A percentile compares a stretch with the other conserved stretches of the same genome.
These are phyloP conservation scores for Plasmodium gonderi DNA, from an alignment of 169 alveolate genomes.

Conservation along the genomic window DNA sequence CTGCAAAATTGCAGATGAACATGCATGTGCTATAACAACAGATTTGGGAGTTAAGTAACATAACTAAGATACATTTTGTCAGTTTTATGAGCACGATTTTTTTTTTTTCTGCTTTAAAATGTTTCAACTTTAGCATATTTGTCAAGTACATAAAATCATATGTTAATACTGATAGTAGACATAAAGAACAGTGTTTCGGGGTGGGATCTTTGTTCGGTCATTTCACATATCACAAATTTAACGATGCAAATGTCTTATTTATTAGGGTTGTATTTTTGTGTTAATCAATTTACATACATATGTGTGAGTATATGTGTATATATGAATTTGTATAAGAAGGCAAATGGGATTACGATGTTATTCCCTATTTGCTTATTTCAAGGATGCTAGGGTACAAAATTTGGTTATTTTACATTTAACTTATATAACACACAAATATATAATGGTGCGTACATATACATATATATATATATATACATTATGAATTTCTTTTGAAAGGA, in stretches of 20 bases:
- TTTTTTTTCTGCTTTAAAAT: background rate
- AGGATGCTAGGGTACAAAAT: background rate
- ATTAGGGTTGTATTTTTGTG: background rate
- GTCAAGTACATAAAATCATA: background rate
- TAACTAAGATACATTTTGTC: background rate
- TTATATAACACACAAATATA: background rate
- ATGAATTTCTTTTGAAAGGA: background rate
- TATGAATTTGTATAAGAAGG: background rate
- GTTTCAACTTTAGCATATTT: background rate
- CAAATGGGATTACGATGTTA: background rate
- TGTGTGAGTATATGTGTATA: background rate
- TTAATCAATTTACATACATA: background rate
- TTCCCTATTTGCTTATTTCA: background rate
- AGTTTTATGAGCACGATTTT: background rate
- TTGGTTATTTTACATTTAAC: background rate
- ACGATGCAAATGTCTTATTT: background rate
- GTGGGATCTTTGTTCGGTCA: background rate
- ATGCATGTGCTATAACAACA: background rate
- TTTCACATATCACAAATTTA: background rate
- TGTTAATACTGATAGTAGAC: background rate
- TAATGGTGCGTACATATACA: conserved; percentile 1
- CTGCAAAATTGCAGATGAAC: too few relatives aligned
- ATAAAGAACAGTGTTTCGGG: background rate
- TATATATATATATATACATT: background rate
- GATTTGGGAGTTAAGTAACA: background rate